Evolutionary conservation across 257 asterid genomes (phyloP), one percentile per base, ranked within the genome.

Genomic region (Solanum chilense): DNA sequence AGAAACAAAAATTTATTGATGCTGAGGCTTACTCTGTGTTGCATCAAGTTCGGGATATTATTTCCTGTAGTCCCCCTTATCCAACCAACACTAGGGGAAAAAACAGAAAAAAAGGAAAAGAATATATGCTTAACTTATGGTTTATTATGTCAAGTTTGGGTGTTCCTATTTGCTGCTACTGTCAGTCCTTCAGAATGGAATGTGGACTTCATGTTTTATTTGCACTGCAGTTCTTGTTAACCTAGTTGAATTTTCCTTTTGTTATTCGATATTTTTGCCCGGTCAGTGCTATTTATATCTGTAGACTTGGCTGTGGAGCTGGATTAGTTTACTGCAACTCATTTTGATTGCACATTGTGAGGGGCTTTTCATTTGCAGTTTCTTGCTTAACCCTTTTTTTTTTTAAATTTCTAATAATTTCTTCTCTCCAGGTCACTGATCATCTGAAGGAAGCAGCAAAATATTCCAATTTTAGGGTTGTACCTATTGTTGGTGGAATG

Each of bases 401-500:
- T 75, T 84, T 74, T 84, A 9, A 29, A 68, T 35, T 23, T 73
- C 27, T 74, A 82, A 9, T 80, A 27, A 27, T 80, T 27, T 8
- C 85, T 69, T 56, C 80, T 37, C 84, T 91, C 80, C 91, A 96
- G 98, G 98, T 96, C 89, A 91, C 97, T 11, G 98, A 96, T 92
- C 99, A 96, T 93, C 92, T 96, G 84, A 95, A 93, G 93, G 91
- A 87, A 89, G 98, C 92, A 81, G 91, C 98, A 33, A 85, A 87
- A 81, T 94, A 93, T 86, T 93, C 94, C 81, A 88, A 91, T 83
- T 69, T 94, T 71, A 91, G 91, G 85, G 98, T 95, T 91, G 98
- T 96, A 68, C 94, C 98, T 18, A 93, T 96, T 92, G 96, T 96
- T 88, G 99, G 99, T 90, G 99, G 98, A 71, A 95, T 96, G 97